A percentile compares a stretch with the other conserved stretches of the same genome.
These are phyloP conservation scores for Kluyveromyces marxianus DNA, from an alignment of 1,139 yeast species.

Conservation along the genomic window DNA sequence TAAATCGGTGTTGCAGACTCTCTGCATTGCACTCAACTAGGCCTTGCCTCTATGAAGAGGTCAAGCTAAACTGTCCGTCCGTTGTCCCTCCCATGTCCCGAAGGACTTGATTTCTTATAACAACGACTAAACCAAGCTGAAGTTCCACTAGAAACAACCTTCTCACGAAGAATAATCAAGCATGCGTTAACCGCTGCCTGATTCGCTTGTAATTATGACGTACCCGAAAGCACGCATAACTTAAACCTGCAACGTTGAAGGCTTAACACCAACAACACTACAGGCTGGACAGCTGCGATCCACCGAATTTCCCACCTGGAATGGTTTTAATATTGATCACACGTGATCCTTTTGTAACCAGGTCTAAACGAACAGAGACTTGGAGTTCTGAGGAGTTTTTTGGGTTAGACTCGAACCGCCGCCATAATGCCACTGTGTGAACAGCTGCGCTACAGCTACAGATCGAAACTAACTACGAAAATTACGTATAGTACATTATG, in stretches of 20 bases:
- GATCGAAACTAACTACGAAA: background rate
- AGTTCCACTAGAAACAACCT: constrained; percentile 7
- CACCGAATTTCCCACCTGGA: constrained; percentile 35
- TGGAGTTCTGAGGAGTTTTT: constrained; percentile 2
- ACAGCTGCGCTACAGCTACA: background rate
- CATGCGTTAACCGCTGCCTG: too few relatives aligned
- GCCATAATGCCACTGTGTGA: background rate
- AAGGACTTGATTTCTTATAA: constrained; percentile 4
- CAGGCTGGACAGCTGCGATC: constrained; percentile 22
- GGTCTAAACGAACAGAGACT: constrained; percentile 4
- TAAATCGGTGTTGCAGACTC: constrained; percentile 13
- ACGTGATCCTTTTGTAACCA: constrained; percentile 2
- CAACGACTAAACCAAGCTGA: constrained; percentile 3
- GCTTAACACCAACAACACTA: too few relatives aligned
- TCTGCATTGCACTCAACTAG: constrained; percentile 34
- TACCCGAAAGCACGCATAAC: background rate
- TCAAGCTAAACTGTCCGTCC: constrained; percentile 25
- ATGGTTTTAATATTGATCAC: background rate
- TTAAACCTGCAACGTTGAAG: too few relatives aligned
- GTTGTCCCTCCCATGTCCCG: constrained; percentile 27
- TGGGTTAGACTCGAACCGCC: constrained; percentile 1
- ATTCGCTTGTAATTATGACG: background rate
- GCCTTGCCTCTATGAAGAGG: constrained; percentile 13
- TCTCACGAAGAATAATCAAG: constrained; percentile 2
- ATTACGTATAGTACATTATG: background rate